Conservation (phyloP, 108 stramenopile species). For the Cyclotella baltica region DNA sequence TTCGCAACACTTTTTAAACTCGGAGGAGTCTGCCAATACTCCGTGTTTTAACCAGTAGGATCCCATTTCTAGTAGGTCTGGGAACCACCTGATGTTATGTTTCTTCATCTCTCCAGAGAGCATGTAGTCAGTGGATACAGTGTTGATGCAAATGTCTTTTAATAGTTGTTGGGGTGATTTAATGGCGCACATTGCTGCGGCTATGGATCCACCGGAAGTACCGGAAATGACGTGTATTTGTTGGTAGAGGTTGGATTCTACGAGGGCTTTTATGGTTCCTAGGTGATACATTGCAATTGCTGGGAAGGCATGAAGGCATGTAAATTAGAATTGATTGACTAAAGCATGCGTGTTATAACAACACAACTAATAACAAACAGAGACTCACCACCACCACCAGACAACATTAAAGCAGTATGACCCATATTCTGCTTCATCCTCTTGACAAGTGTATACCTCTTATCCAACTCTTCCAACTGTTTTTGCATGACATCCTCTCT, state of each 20-base stretch:
- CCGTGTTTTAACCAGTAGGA: slow-evolving; percentile 79
- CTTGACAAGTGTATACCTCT: slow-evolving; percentile 71
- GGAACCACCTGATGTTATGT: slow-evolving; percentile 91
- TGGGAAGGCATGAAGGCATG: too few relatives aligned
- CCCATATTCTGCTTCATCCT: slow-evolving; percentile 93
- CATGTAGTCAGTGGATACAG: slow-evolving; percentile 85
- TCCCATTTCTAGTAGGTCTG: slow-evolving; percentile 78
- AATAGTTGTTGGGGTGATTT: slow-evolving; percentile 80
- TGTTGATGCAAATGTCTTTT: slow-evolving; percentile 77
- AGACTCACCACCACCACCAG: slow-evolving; percentile 76
- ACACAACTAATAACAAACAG: not conserved
- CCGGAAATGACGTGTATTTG: slow-evolving; percentile 89
- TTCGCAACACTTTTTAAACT: slow-evolving; percentile 81
- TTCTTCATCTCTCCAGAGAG: slow-evolving; percentile 81
- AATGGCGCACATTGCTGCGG: slow-evolving; percentile 92
- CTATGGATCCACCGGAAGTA: slow-evolving; percentile 89
- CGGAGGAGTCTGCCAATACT: slow-evolving; percentile 80
- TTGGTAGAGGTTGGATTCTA: slow-evolving; percentile 80
- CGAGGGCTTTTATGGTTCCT: slow-evolving; percentile 87
- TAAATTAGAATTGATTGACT: too few relatives aligned
- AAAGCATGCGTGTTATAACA: too few relatives aligned
- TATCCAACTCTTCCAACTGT: slow-evolving; percentile 59
- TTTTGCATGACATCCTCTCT: slow-evolving; percentile 27
- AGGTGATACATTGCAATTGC: slow-evolving; percentile 95
- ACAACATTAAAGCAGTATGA: slow-evolving; percentile 89